These are phyloP conservation scores for Amoeboaphelidium protococcarum DNA, from an alignment of 371 early-diverging fungal species.

Conservation along the genomic window DNA sequence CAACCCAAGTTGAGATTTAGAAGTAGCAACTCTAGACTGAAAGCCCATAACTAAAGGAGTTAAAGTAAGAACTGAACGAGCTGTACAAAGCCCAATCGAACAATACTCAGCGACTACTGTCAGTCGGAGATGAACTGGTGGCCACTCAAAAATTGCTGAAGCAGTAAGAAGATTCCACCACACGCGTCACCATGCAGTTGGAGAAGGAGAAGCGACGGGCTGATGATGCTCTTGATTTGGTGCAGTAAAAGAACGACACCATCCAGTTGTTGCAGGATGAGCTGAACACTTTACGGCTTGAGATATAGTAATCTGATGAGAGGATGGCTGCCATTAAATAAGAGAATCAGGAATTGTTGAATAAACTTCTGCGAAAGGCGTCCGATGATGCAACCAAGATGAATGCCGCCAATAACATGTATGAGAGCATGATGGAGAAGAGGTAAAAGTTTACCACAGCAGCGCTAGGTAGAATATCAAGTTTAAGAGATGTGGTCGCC, in stretches of 20 bases:
- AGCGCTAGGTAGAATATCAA: neutral
- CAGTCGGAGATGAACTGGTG: conserved; percentile 46
- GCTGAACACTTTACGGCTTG: conserved; percentile 58
- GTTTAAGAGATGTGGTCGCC: no score
- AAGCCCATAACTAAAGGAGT: no score
- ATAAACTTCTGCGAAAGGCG: conserved; percentile 73
- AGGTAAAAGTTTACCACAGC: neutral
- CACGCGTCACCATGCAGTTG: neutral
- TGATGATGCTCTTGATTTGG: neutral
- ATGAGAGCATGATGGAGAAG: neutral
- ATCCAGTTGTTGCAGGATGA: conserved; percentile 79
- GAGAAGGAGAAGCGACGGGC: neutral
- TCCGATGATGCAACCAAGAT: conserved; percentile 72
- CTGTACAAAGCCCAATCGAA: conserved; percentile 68
- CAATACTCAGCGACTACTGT: conserved; percentile 66
- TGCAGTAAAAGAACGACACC: conserved; percentile 51
- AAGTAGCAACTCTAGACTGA: no score
- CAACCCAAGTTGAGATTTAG: no score
- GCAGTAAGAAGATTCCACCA: conserved; percentile 33
- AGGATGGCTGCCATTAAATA: conserved; percentile 19
- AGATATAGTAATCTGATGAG: conserved; percentile 58
- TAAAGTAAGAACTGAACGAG: no score
- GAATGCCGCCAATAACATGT: conserved; percentile 63
- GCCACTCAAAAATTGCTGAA: conserved; percentile 28
- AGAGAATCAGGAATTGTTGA: conserved; percentile 60